These are phyloP conservation scores for Cairneyella variabilis DNA, from an alignment of 495 filamentous ascomycete genomes.

Conservation along the genomic window DNA sequence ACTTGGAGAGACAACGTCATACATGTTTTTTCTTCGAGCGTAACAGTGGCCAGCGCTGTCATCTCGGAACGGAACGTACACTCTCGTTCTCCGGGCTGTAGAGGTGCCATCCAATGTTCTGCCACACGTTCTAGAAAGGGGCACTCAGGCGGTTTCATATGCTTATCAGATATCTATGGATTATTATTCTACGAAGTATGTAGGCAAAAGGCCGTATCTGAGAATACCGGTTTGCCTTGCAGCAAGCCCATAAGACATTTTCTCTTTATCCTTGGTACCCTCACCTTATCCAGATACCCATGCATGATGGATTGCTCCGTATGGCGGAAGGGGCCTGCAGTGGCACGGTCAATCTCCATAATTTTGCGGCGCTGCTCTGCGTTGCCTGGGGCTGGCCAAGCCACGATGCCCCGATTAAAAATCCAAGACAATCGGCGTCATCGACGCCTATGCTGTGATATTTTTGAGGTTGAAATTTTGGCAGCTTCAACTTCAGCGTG, in stretches of 20 bases:
- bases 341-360: not conserved
- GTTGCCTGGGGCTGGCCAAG: not conserved
- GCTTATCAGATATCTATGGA: not conserved
- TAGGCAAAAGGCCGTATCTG: not conserved
- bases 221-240: not conserved
- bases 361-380: not conserved
- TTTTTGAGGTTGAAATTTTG: not conserved
- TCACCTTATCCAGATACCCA: not conserved
- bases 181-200: not conserved
- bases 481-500: not conserved
- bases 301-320: too few species aligned
- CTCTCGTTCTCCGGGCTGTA: not conserved
- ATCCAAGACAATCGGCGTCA: conserved; percentile 17
- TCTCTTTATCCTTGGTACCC: not conserved
- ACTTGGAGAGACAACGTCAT: conserved; percentile 11
- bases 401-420: not conserved
- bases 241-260: not conserved
- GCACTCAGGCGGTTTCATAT: not conserved
- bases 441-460: not conserved
- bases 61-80: not conserved
- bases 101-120: not conserved
- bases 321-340: too few species aligned
- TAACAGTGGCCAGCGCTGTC: not conserved
- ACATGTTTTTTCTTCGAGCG: conserved; percentile 9
- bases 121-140: not conserved